Base-by-base conservation (phyloP, 2,329 filamentous ascomycete genomes). In the Aspergillus proliferans region DNA sequence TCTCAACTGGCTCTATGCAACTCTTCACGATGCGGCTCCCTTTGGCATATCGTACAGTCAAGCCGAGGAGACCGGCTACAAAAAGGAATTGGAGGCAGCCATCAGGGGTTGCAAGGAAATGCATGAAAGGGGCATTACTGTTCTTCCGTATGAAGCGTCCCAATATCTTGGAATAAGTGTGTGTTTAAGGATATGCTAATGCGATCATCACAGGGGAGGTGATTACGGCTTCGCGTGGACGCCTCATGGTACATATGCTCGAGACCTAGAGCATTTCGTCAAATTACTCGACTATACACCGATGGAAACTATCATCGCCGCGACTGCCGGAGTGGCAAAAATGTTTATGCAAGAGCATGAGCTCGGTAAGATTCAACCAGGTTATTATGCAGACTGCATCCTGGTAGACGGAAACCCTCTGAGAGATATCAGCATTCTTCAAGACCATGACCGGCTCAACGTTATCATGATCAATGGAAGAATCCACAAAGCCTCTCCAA, bases 191-290 rank as follows among this genome's bases (percentile, higher is more conserved):
- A 12, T 12, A 2, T 28, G 26, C 42, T n/a, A 9, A 30, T 4
- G 14, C 26, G 5, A 3, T 52, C 43, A 43, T 15, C 33, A 28
- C 14, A n/a, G 28, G 4, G 24, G 14, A 12, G 53, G 69, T 18
- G 72, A 76, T 52, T 77, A 75, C 42, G 72, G 73, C 3, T 76
- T 76, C 46, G 69, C 73, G 1, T 76, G 73, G 74, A 71, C 70
- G 0, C 74, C 73, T 0, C 73, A 77, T 40, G 74, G 74, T 6
- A 75, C 73, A 0, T 76, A 77, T 53, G 73, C 74, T 0, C 66
- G 69, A 1, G 75, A 77, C 47, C 64, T 76, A 3, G 70, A 66
- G 36, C 74, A 76, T 48, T 77, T 77, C 43, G 66, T 71, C 14
- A 71, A 74, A 8, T 60, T 74, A 0, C 59, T 77, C 5, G 71